Percentiles rank a stretch among this genome's conserved stretches.
These are phyloP conservation scores for Capronia epimyces DNA, from an alignment of 2,329 filamentous ascomycete species.

Conservation along the genomic window DNA sequence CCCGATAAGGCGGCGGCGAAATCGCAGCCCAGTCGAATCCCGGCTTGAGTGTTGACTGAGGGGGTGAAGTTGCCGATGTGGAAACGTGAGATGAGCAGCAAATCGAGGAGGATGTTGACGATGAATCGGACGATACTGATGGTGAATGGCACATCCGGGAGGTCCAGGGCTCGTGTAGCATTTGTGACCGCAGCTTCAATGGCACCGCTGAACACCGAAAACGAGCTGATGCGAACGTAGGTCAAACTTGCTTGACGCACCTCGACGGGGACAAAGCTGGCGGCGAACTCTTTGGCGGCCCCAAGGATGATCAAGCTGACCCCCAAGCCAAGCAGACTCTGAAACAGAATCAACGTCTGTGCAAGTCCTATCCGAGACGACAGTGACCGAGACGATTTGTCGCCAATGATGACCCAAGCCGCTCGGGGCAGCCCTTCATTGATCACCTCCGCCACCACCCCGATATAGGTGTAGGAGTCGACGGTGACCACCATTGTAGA, in stretches of 20 bases:
- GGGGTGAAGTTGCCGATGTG: slow-evolving; percentile 39
- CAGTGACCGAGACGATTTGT: slow-evolving; percentile 51
- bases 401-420: slow-evolving; percentile 63
- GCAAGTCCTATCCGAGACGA: slow-evolving; percentile 53
- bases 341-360: slow-evolving; percentile 53
- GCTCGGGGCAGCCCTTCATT: slow-evolving; percentile 68
- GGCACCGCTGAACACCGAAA: slow-evolving; percentile 57
- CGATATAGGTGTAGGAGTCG: slow-evolving; percentile 59
- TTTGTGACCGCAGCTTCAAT: slow-evolving; percentile 59
- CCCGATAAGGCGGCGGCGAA: slow-evolving; percentile 52
- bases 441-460: slow-evolving; percentile 60
- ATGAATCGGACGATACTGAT: slow-evolving; percentile 60
- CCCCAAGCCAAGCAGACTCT: slow-evolving; percentile 52
- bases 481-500: slow-evolving; percentile 57
- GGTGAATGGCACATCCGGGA: slow-evolving; percentile 62
- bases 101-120: slow-evolving; percentile 62
- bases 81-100: slow-evolving; percentile 60
- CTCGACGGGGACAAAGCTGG: slow-evolving; percentile 58
- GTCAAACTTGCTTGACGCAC: slow-evolving; percentile 53
- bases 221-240: slow-evolving; percentile 61
- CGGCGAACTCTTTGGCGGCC: slow-evolving; percentile 52
- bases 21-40: slow-evolving; percentile 58
- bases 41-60: slow-evolving; percentile 60
- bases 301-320: slow-evolving; percentile 56
- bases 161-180: slow-evolving; percentile 60